Evolutionary conservation across 2,329 filamentous ascomycete genomes (phyloP), one percentile per base, ranked within the genome.

Genomic region (Fusarium liriodendri): DNA sequence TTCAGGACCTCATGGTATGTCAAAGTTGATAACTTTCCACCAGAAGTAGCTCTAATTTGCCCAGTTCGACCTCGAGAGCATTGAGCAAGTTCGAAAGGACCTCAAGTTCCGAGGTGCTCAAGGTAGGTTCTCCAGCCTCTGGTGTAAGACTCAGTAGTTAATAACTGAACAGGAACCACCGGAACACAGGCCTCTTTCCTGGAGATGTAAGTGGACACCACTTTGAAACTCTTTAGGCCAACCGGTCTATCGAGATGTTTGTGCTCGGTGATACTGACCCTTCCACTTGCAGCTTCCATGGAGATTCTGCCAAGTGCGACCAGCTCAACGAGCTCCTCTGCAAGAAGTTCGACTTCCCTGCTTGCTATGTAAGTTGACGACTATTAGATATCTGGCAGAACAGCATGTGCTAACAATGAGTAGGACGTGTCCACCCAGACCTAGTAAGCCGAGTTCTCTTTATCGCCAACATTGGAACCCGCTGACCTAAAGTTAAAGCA

Each of bases 161-260:
- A 22, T 22, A 22, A 22, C 22, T 22, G 14, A 3, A 5, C 1
- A 58, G 55, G 55, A 58, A 60, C 57, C 14, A 95, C 93, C 0
- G 91, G 93, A 62, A 94, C 93, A 1, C 94, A 97, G 82, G 95
- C 94, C 1, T 92, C 90, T 4, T 95, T 95, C 86, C 84, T 82
- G 27, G 76, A 78, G 60, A 75, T 81, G 42, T 47, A 27, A 47
- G 42, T 5, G 9, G 22, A 27, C 8, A 2, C 42, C 14, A 10
- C 42, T 47, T 27, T 18, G 22, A 47, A 18, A 25, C 42, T 47
- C 14, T 47, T 47, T 25, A 47, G 14, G 22, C 42, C 20, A 47
- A 25, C 22, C 22, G 42, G 8, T 25, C 22, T 47, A 18, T 47
- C 3, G 22, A 47, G 14, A 27, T 18, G 42, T 9, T 25, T 47